phyloP scores from a whole-genome alignment of 169 alveolate species.

The Eimeria sp. region DNA sequence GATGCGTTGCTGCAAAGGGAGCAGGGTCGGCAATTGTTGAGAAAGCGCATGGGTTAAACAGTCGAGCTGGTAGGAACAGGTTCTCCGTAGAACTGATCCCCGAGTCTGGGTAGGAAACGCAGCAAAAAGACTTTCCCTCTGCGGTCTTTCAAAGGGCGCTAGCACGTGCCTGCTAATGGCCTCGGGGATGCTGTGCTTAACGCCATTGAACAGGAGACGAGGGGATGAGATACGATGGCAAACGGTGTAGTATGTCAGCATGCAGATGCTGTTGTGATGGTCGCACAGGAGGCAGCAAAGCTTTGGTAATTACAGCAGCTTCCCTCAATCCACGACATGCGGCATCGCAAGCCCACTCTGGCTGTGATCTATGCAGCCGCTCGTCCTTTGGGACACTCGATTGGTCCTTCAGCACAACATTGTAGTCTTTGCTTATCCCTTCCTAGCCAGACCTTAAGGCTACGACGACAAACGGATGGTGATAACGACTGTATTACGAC shows the following conservation, averaged over 20 bases:
- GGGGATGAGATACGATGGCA: too few species aligned
- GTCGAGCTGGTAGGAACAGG: constrained; percentile 49
- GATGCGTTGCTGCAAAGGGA: constrained; percentile 51
- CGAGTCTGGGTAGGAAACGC: not conserved
- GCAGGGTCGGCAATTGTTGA: constrained; percentile 15
- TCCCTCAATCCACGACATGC: not conserved
- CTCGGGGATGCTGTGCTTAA: not conserved
- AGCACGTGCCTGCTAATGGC: not conserved
- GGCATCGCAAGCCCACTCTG: not conserved
- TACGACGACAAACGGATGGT: too few species aligned
- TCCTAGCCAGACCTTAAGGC: too few species aligned
- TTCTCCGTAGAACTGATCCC: constrained; percentile 4
- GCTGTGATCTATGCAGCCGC: not conserved
- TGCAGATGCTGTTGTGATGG: not conserved
- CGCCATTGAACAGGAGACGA: not conserved
- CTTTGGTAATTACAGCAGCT: constrained; percentile 1
- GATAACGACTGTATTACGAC: too few species aligned
- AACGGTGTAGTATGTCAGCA: not conserved
- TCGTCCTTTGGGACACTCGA: not conserved
- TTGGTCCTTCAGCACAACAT: not conserved
- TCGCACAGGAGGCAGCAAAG: not conserved
- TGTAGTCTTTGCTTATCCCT: too few species aligned
- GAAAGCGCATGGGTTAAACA: constrained; percentile 39
- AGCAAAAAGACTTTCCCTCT: not conserved
- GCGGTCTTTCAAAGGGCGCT: too few species aligned